Conservation (phyloP, 78 protist species). For the Dictyostelium intermedium region DNA sequence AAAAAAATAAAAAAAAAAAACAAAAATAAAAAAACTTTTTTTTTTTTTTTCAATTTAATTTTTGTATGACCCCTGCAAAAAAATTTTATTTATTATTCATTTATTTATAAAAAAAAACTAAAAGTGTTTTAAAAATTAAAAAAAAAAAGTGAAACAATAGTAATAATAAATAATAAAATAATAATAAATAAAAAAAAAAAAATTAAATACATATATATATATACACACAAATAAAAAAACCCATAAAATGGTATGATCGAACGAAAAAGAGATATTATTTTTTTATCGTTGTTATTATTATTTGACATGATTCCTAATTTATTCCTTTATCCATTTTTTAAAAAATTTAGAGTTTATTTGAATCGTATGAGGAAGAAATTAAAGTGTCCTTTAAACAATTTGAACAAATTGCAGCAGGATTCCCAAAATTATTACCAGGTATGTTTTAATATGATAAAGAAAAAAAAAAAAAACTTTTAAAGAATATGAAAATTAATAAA, state of each 20-base stretch:
- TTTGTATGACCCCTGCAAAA: background rate
- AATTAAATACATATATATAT: too few species aligned
- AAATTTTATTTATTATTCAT: background rate
- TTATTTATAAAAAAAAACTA: background rate
- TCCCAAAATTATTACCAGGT: constrained; percentile 42
- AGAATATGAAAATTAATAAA: too few species aligned
- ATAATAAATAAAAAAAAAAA: too few species aligned
- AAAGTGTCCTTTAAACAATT: constrained; percentile 37
- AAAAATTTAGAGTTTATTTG: constrained; percentile 24
- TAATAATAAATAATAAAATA: too few species aligned
- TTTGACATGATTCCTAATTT: too few species aligned
- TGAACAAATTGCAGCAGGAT: constrained; percentile 41
- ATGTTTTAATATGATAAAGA: background rate
- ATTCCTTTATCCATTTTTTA: background rate
- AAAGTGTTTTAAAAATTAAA: background rate
- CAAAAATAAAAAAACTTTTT: too few species aligned
- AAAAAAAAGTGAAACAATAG: too few species aligned
- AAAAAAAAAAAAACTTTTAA: background rate
- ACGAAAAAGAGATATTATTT: background rate
- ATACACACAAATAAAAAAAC: background rate
- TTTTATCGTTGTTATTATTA: too few species aligned
- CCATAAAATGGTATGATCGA: background rate
- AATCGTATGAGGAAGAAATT: constrained; percentile 77
- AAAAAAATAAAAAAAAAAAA: too few species aligned
- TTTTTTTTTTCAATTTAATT: too few species aligned